Evolutionary conservation across 768 basidiomycete genomes (phyloP).

Genomic region (Clitopilus hobsonii): DNA sequence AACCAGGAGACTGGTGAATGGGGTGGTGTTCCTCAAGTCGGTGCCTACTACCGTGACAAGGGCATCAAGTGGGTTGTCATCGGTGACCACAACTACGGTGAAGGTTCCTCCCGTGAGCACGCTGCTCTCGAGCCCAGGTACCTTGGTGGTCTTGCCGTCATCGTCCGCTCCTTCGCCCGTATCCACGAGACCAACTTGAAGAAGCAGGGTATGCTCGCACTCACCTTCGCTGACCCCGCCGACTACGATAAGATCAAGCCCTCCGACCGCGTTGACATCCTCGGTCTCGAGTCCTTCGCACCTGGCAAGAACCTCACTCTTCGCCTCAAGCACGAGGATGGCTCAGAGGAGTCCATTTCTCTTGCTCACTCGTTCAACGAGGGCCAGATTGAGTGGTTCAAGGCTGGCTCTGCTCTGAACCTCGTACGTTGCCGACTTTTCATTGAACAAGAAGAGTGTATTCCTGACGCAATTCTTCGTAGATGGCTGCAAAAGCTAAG

Average conservation of each 20-base stretch:
- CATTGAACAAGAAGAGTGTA: not conserved
- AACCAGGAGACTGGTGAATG: constrained; percentile 87
- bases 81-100: constrained; percentile 95
- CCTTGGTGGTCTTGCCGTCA: constrained; percentile 93
- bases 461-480: constrained; percentile 6
- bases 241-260: constrained; percentile 94
- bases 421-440: constrained; percentile 42
- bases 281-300: constrained; percentile 83
- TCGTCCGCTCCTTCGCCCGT: constrained; percentile 94
- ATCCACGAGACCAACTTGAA: constrained; percentile 99
- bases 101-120: constrained; percentile 97
- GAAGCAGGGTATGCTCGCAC: constrained; percentile 98
- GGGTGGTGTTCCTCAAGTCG: constrained; percentile 81
- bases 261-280: constrained; percentile 83
- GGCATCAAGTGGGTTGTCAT: constrained; percentile 97
- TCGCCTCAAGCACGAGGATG: constrained; percentile 78
- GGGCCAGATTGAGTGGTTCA: constrained; percentile 98
- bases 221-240: constrained; percentile 87
- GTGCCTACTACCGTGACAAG: constrained; percentile 81
- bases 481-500: constrained; percentile 72
- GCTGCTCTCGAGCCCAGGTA: constrained; percentile 94
- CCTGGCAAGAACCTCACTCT: constrained; percentile 91
- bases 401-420: constrained; percentile 93
- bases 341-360: constrained; percentile 64
- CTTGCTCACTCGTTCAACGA: constrained; percentile 95